Percentiles rank a stretch among this genome's conserved stretches.
phyloP scores from a whole-genome alignment of 1,284 basidiomycete species.

The Ustilago hordei region DNA sequence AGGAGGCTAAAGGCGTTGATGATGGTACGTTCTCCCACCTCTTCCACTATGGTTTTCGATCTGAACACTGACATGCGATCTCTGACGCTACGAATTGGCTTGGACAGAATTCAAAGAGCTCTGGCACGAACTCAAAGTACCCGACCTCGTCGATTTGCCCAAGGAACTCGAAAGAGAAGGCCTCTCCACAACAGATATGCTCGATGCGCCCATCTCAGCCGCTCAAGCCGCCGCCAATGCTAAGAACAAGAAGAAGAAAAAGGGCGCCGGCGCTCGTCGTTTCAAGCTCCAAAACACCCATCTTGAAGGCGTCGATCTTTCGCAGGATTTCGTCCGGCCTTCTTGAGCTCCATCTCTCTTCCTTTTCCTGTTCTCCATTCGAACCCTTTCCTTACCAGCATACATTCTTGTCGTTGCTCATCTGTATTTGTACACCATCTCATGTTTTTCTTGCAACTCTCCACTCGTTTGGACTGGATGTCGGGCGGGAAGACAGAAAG shows the following conservation, averaged over 20 bases:
- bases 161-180: constrained; percentile 77
- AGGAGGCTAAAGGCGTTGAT: constrained; percentile 80
- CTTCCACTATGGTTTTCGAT: neutral
- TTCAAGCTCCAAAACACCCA: constrained; percentile 87
- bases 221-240: constrained; percentile 34
- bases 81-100: neutral
- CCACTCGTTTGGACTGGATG: too few relatives aligned
- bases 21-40: constrained; percentile 75
- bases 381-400: neutral
- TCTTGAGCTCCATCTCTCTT: constrained; percentile 5
- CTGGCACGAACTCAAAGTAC: constrained; percentile 85
- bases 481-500: neutral
- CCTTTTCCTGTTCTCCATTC: neutral
- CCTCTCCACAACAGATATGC: constrained; percentile 57
- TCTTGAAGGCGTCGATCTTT: constrained; percentile 82
- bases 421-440: constrained; percentile 16
- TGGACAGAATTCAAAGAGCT: constrained; percentile 83
- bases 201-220: constrained; percentile 51
- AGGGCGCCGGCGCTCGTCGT: constrained; percentile 51
- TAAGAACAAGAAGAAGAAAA: constrained; percentile 57
- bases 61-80: neutral
- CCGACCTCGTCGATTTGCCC: constrained; percentile 83
- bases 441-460: neutral
- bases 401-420: neutral
- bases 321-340: constrained; percentile 73